Evolutionary conservation across 306 rosid genomes (phyloP).

Genomic region (Inga oerstediana): DNA sequence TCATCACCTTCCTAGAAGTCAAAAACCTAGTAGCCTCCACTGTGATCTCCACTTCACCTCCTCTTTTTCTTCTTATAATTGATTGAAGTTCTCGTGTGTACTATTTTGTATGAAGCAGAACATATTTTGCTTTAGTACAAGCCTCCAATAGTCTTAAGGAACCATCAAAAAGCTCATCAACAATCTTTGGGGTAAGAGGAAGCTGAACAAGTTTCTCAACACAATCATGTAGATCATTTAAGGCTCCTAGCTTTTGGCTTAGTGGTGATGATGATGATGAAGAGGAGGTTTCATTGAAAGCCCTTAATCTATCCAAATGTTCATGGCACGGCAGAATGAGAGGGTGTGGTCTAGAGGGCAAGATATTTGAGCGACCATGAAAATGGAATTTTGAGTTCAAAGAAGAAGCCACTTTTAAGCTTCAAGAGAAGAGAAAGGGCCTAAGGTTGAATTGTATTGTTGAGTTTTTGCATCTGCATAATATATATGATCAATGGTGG

Average conservation of each 20-base stretch:
- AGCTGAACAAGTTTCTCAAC: neutral
- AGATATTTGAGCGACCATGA: slow-evolving; percentile 35
- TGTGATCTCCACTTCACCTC: neutral
- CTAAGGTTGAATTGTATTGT: neutral
- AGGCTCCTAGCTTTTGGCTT: neutral
- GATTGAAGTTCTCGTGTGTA: neutral
- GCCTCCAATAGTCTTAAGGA: neutral
- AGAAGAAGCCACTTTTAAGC: slow-evolving; percentile 16
- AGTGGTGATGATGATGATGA: neutral
- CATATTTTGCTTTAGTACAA: neutral
- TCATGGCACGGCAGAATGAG: neutral
- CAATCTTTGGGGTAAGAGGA: neutral
- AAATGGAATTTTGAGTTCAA: slow-evolving; percentile 11
- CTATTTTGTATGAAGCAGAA: neutral
- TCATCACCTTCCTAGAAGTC: neutral
- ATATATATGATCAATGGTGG: neutral
- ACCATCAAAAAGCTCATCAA: neutral
- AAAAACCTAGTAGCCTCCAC: neutral
- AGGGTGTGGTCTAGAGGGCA: neutral
- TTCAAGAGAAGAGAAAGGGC: neutral
- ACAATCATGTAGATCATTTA: neutral
- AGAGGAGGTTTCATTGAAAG: neutral
- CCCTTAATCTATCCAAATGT: slow-evolving; percentile 5
- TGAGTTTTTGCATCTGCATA: neutral
- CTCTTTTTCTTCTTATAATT: neutral